Evolutionary conservation across 805 yeast species (phyloP), one percentile per base, ranked within the genome.

Genomic region (Starmerella ratchasimensis): DNA sequence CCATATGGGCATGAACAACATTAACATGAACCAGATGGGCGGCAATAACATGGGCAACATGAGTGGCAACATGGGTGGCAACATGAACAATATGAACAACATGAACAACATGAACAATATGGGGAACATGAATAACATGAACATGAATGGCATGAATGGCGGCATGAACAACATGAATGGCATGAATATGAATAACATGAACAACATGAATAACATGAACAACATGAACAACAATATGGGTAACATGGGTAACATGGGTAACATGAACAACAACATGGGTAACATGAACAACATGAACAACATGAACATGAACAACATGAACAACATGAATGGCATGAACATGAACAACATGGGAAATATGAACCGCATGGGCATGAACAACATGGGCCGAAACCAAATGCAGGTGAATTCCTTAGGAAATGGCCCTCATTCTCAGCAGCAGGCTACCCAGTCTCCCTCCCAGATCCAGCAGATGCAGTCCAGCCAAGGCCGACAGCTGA

Each of bases 131-230:
- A 28, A 15, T 26, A 13, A 19, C n/a, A 24, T 29, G 33, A 23
- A 31, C 30, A 11, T 11, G 27, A 33, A 48, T 34, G 45, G 29
- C 53, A 43, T 22, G 43, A 29, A 22, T 53, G 46, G 41, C 46
- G 47, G 6, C 41, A 48, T 30, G 46, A 47, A 5, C 60, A 53
- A 31, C 58, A 53, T 29, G 19, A 29, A 15, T 19, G 19, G 15
- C 23, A 16, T 31, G 55, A 52, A 36, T 48, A 52, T 26, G 24
- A 38, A 24, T 49, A 30, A 36, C 8, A 34, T 34, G 37, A 27
- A 18, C 21, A 14, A n/a, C 17, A 24, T 15, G 27, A 7, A 22
- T 14, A 31, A 15, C 30, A 20, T 16, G 5, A 34, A 33, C 21
- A 14, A 17, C n/a, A 24, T 37, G 30, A 36, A 19, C 26, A 28